These are phyloP conservation scores for Macadamia tetraphylla DNA, from an alignment of 164 flowering plant species.

Conservation along the genomic window DNA sequence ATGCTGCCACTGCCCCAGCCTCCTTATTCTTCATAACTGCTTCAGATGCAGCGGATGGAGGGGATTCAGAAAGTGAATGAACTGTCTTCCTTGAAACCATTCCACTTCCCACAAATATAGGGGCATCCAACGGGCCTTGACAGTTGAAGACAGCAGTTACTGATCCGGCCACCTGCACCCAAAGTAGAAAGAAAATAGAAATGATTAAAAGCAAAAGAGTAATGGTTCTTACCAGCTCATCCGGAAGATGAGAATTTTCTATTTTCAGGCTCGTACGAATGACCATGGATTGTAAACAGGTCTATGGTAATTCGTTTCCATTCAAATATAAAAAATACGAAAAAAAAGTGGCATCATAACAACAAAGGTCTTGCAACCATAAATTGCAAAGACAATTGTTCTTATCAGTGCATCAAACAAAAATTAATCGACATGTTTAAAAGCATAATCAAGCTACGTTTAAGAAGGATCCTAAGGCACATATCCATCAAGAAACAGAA, in stretches of 20 bases:
- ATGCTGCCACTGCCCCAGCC: constrained; percentile 96
- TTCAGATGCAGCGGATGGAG: constrained; percentile 68
- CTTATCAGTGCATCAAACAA: background rate
- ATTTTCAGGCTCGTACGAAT: background rate
- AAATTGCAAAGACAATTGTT: background rate
- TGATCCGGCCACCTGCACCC: constrained; percentile 84
- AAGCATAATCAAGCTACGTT: background rate
- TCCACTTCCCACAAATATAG: constrained; percentile 91
- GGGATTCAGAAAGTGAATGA: constrained; percentile 33
- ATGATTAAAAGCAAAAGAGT: background rate
- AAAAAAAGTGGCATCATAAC: background rate
- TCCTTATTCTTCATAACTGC: constrained; percentile 70
- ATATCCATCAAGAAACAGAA: background rate
- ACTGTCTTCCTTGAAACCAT: constrained; percentile 73
- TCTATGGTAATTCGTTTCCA: background rate
- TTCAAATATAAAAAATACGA: background rate
- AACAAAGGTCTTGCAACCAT: background rate
- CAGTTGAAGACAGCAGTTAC: constrained; percentile 93
- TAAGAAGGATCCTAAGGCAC: background rate
- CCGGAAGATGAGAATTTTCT: background rate
- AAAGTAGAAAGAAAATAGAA: constrained; percentile 6
- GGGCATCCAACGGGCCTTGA: constrained; percentile 96
- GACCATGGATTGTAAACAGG: background rate
- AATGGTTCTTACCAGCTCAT: too few species aligned
- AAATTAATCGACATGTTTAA: too few species aligned